Evolutionary conservation across 179 eudicot species (phyloP), one percentile per base, ranked within the genome.

Genomic region (Patellifolia procumbens): DNA sequence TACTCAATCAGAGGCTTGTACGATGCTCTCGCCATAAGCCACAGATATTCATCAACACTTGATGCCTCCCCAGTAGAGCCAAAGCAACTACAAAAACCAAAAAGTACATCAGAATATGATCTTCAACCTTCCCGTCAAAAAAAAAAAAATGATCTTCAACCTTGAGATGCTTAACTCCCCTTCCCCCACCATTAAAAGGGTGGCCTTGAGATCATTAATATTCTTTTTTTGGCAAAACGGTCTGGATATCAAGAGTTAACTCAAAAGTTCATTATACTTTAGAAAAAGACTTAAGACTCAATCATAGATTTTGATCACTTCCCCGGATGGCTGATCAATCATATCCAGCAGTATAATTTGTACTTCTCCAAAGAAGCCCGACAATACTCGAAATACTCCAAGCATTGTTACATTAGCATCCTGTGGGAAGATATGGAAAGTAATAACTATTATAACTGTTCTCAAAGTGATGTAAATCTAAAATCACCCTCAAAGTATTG

Each of bases 61-160:
- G 99, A 95, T 58, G 99, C 99, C 87, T 95, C 99, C 61, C 99
- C 99, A 64, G 97, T 91, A 37, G 99, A 95, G 59, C 89, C 93
- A 81, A 91, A 95, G 84, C 96, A 90, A 66, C 99, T 95, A 79
- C 74, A 63, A 77, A 39, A 55, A 75, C 32, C 61, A 78, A 78
- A 76, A 55, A 29, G 59, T 26, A 76, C 11, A 46, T 24, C 35
- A 43, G 42, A 56, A 24, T 53, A 69, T n/a, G n/a, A n/a, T n/a
- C n/a, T n/a, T n/a, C n/a, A n/a, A n/a, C n/a, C n/a, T n/a, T n/a
- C n/a, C n/a, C n/a, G n/a, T n/a, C n/a, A n/a, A n/a, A n/a, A n/a
- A n/a, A n/a, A n/a, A n/a, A n/a, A n/a, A n/a, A n/a, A n/a, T n/a
- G n/a, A n/a, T 34, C 52, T 39, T 49, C 49, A 78, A 62, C 19